These are phyloP conservation scores for Myochromella boudieri DNA, from an alignment of 768 basidiomycete species.

Conservation along the genomic window DNA sequence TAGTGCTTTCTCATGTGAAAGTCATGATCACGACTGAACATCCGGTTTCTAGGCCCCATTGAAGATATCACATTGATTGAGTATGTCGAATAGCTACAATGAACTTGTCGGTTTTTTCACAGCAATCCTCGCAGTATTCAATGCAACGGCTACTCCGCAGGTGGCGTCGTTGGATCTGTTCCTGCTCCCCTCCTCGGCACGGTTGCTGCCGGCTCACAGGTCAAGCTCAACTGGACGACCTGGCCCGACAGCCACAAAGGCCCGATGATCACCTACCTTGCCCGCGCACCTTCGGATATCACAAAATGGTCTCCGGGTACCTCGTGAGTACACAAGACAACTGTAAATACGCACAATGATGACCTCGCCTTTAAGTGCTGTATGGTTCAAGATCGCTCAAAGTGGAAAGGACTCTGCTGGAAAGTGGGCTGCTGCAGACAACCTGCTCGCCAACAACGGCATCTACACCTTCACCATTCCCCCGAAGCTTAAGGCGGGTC, in stretches of 20 bases:
- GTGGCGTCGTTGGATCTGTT: conserved; percentile 28
- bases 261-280: conserved; percentile 48
- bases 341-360: no score
- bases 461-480: conserved; percentile 49
- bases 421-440: conserved; percentile 43
- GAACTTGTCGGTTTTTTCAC: background rate
- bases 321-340: conserved; percentile 24
- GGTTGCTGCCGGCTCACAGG: conserved; percentile 37
- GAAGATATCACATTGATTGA: conserved; percentile 36
- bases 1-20: background rate
- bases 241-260: conserved; percentile 41
- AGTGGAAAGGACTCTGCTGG: conserved; percentile 43
- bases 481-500: conserved; percentile 41
- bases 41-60: conserved; percentile 26
- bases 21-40: no score
- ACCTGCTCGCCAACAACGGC: conserved; percentile 36
- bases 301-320: conserved; percentile 43
- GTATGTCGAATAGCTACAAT: conserved; percentile 17
- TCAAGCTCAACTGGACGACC: conserved; percentile 42
- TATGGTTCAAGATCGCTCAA: conserved; percentile 54
- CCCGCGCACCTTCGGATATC: conserved; percentile 42
- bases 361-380: conserved; percentile 32
- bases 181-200: conserved; percentile 40
- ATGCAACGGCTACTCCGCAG: conserved; percentile 30
- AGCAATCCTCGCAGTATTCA: conserved; percentile 23